phyloP scores from a whole-genome alignment of 2,329 filamentous ascomycete species.

The Aciculosporium take region DNA sequence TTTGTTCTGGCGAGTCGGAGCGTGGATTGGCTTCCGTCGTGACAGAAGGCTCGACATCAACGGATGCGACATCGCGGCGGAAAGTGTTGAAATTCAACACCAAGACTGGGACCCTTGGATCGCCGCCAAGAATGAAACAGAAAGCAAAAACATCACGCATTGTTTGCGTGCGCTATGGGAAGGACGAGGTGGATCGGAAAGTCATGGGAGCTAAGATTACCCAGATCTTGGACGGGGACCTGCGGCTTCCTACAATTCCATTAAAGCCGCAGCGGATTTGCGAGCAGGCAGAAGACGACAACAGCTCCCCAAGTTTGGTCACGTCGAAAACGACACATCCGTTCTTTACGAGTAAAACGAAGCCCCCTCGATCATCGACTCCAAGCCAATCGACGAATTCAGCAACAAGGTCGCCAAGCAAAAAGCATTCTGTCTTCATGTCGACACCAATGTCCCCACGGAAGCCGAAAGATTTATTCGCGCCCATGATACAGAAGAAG shows the following conservation, averaged over 20 bases:
- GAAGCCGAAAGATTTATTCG: constrained; percentile 19
- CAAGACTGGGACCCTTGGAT: constrained; percentile 47
- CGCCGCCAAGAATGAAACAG: constrained; percentile 41
- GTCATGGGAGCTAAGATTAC: constrained; percentile 47
- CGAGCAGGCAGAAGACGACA: background rate
- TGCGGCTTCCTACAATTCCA: constrained; percentile 13
- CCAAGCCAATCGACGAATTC: constrained; percentile 10
- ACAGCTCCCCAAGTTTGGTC: constrained; percentile 7
- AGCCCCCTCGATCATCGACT: constrained; percentile 11
- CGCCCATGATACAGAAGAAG: constrained; percentile 13
- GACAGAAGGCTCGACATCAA: background rate
- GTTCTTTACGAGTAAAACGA: constrained; percentile 26
- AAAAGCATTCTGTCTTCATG: constrained; percentile 30
- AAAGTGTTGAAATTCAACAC: constrained; percentile 44
- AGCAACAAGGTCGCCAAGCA: constrained; percentile 13
- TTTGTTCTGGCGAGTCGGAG: background rate
- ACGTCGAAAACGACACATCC: constrained; percentile 25
- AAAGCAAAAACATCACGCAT: constrained; percentile 24
- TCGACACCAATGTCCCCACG: constrained; percentile 40
- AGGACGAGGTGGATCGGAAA: constrained; percentile 27
- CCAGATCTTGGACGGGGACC: constrained; percentile 36
- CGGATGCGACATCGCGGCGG: constrained; percentile 12
- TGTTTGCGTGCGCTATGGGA: constrained; percentile 46
- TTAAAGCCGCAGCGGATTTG: constrained; percentile 4
- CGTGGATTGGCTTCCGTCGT: background rate